These are phyloP conservation scores for Aspergillus baeticus DNA, from an alignment of 495 filamentous ascomycete genomes.

Conservation along the genomic window DNA sequence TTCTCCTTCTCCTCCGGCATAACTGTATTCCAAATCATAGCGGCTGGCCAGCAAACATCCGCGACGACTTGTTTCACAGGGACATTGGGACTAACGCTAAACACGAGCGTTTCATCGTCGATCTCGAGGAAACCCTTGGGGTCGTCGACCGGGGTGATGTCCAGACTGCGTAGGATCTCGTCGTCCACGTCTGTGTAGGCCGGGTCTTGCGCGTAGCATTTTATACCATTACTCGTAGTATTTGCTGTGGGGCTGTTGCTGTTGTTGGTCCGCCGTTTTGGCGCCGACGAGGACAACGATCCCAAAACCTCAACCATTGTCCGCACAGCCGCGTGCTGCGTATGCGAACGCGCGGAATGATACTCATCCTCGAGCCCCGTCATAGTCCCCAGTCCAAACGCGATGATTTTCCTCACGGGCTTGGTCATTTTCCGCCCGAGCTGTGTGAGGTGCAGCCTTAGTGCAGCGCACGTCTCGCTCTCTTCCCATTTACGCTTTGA, in stretches of 20 bases:
- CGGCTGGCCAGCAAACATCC: slow-evolving; percentile 30
- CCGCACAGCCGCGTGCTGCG: slow-evolving; percentile 23
- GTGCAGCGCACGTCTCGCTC: slow-evolving; percentile 12
- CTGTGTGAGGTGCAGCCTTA: slow-evolving; percentile 10
- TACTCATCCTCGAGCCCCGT: slow-evolving; percentile 8
- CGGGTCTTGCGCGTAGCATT: slow-evolving; percentile 32
- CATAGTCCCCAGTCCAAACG: slow-evolving; percentile 20
- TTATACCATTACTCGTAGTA: not conserved
- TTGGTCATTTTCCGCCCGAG: not conserved
- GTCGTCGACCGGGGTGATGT: slow-evolving; percentile 25
- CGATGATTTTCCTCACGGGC: slow-evolving; percentile 20
- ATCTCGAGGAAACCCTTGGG: slow-evolving; percentile 33
- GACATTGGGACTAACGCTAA: slow-evolving; percentile 32
- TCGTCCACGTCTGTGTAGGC: slow-evolving; percentile 23
- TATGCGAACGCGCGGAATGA: slow-evolving; percentile 14
- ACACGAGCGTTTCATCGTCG: slow-evolving; percentile 27
- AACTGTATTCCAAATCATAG: slow-evolving; percentile 35
- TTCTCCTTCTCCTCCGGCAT: slow-evolving; percentile 11
- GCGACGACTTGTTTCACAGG: slow-evolving; percentile 36
- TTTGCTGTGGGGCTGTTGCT: not conserved
- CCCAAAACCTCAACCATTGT: slow-evolving; percentile 15
- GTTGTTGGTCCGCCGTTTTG: too few species aligned
- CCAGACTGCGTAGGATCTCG: slow-evolving; percentile 18
- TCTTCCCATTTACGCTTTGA: slow-evolving; percentile 8
- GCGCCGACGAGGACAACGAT: too few species aligned